Evolutionary conservation across 192 early-diverging fungal species (phyloP).

Genomic region (Radiomyces spectabilis): DNA sequence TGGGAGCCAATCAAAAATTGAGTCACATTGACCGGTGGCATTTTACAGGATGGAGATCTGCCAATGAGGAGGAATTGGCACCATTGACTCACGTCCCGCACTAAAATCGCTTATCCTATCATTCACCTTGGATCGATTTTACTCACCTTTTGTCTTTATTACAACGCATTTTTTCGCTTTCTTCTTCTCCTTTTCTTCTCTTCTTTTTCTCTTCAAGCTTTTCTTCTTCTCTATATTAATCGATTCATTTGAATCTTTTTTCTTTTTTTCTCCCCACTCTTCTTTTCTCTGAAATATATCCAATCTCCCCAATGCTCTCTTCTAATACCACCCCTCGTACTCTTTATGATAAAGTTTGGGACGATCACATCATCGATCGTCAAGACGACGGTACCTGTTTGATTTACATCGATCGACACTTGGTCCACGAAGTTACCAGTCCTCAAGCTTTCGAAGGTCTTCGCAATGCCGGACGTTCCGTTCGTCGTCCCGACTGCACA

Average conservation of each 20-base stretch:
- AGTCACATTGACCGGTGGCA: no score
- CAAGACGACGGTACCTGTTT: conserved; percentile 54
- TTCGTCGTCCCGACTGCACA: conserved; percentile 55
- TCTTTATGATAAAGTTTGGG: conserved; percentile 67
- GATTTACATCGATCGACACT: conserved; percentile 65
- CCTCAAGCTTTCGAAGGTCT: conserved; percentile 69
- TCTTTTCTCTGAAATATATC: not conserved
- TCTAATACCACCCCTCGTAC: conserved; percentile 25
- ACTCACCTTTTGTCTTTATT: no score
- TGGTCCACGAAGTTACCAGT: conserved; percentile 63
- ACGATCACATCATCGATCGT: conserved; percentile 48
- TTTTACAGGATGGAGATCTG: no score
- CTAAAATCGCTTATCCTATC: no score
- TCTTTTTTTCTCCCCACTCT: not conserved
- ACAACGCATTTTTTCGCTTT: no score
- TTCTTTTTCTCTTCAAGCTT: not conserved
- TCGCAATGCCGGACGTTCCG: conserved; percentile 41
- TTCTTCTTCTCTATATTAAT: not conserved
- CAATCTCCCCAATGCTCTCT: not conserved
- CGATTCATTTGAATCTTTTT: not conserved
- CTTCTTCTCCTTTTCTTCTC: not conserved
- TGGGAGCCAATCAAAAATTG: no score
- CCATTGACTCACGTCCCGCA: no score
- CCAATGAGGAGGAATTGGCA: no score
- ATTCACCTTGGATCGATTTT: no score